These are phyloP conservation scores for Aspergillus alliaceus DNA, from an alignment of 2,329 filamentous ascomycete species.

Conservation along the genomic window DNA sequence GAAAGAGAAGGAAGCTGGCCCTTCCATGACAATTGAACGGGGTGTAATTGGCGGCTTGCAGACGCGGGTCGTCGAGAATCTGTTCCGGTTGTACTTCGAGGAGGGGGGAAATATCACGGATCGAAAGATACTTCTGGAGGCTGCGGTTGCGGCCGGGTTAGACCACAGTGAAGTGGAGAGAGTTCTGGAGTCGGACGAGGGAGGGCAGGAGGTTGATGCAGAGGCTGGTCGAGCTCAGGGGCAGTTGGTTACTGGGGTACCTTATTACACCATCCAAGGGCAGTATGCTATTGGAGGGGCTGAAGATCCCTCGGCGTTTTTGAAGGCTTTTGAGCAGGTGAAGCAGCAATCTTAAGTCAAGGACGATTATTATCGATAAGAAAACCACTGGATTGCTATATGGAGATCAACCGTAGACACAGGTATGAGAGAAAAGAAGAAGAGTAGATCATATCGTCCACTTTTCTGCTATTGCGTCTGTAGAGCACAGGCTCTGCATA, in stretches of 20 bases:
- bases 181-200: conserved; percentile 56
- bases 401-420: not conserved
- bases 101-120: conserved; percentile 64
- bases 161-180: conserved; percentile 52
- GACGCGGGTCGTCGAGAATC: conserved; percentile 59
- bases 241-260: conserved; percentile 66
- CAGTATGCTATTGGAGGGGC: conserved; percentile 68
- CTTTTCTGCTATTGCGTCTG: not conserved
- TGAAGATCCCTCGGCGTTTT: conserved; percentile 67
- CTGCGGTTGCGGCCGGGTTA: conserved; percentile 57
- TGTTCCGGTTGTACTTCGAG: conserved; percentile 69
- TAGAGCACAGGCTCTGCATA: not conserved
- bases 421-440: not conserved
- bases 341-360: conserved; percentile 41
- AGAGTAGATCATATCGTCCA: too few relatives aligned
- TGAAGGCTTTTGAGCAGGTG: conserved; percentile 64
- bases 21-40: conserved; percentile 21
- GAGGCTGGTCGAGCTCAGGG: conserved; percentile 55
- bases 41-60: conserved; percentile 49
- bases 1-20: conserved; percentile 36
- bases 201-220: conserved; percentile 58
- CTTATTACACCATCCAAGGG: conserved; percentile 72
- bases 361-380: too few relatives aligned
- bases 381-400: too few relatives aligned
- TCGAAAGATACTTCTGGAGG: conserved; percentile 51